Percentiles rank a stretch among this genome's conserved stretches.
Conservation (phyloP, 169 alveolate species). For the Blepharisma undulans region DNA sequence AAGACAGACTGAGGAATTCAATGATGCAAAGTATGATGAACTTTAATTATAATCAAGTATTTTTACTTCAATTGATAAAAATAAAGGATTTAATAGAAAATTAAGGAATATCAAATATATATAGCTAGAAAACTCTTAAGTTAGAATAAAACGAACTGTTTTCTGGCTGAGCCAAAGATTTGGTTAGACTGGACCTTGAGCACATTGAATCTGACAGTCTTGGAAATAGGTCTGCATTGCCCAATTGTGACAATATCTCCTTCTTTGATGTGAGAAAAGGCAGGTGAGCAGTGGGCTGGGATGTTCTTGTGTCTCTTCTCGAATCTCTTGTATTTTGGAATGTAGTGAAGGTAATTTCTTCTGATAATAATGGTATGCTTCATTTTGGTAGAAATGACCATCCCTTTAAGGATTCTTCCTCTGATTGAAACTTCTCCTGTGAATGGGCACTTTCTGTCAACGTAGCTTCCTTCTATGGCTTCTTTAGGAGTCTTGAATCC, state of each 20-base stretch:
- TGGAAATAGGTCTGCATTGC: slow-evolving; percentile 96
- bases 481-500: slow-evolving; percentile 98
- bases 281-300: slow-evolving; percentile 98
- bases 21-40: slow-evolving; percentile 32
- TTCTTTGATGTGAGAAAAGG: slow-evolving; percentile 86
- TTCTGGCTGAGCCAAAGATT: slow-evolving; percentile 97
- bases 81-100: too few species aligned
- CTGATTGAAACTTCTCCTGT: slow-evolving; percentile 96
- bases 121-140: background rate
- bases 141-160: slow-evolving; percentile 97
- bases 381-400: slow-evolving; percentile 98
- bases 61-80: too few species aligned
- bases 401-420: slow-evolving; percentile 98
- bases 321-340: slow-evolving; percentile 96
- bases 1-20: background rate
- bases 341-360: slow-evolving; percentile 97
- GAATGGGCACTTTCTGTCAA: slow-evolving; percentile 99
- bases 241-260: slow-evolving; percentile 83
- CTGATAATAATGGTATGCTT: slow-evolving; percentile 97
- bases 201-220: slow-evolving; percentile 99
- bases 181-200: slow-evolving; percentile 97
- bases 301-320: slow-evolving; percentile 99
- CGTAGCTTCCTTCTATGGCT: slow-evolving; percentile 97
- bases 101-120: too few species aligned
- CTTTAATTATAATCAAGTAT: background rate